Evolutionary conservation across 176 grass and related monocot genomes (phyloP), one percentile per base, ranked within the genome.

Genomic region (Saccharum spontaneum): DNA sequence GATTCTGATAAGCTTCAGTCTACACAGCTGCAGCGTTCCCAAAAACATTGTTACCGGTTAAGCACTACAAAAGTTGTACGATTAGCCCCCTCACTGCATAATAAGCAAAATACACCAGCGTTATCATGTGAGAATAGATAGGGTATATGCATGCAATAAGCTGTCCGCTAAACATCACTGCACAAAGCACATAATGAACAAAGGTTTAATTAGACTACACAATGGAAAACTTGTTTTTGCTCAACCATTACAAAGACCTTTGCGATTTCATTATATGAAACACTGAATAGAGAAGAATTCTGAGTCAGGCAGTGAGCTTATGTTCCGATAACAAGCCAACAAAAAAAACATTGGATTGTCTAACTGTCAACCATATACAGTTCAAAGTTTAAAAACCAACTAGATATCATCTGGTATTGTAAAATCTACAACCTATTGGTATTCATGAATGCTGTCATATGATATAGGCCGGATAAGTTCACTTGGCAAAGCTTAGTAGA

Each of bases 41-140:
- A 17, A 30, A 68, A 23, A 85, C 60, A 65, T 49, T 46, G 33
- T 41, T 10, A 18, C 23, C 7, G 22, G 40, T 54, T 18, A 26
- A 69, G 49, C 50, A 5, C 72, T 34, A 72, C 55, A 33, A 6
- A 48, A 22, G 10, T 7, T 41, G 44, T 54, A 33, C 17, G 16
- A 62, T 37, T 71, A 61, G 55, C 71, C 33, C 77, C 14, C 34
- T 90, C 63, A 82, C 72, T 82, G 54, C 71, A 77, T 1, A 71
- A 78, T 1, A 41, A 49, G 36, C 4, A 86, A 65, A 86, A 34
- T 37, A 61, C 2, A 86, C 40, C 5, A 14, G 15, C 52, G 49
- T 82, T 62, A 62, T 16, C 16, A 26, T 0, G 0, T 12, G 28
- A 39, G 26, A 49, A 17, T 30, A 49, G 6, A 62, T 46, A 70